These are phyloP conservation scores for Globisporangium emineosum DNA, from an alignment of 352 stramenopile species.

Conservation along the genomic window DNA sequence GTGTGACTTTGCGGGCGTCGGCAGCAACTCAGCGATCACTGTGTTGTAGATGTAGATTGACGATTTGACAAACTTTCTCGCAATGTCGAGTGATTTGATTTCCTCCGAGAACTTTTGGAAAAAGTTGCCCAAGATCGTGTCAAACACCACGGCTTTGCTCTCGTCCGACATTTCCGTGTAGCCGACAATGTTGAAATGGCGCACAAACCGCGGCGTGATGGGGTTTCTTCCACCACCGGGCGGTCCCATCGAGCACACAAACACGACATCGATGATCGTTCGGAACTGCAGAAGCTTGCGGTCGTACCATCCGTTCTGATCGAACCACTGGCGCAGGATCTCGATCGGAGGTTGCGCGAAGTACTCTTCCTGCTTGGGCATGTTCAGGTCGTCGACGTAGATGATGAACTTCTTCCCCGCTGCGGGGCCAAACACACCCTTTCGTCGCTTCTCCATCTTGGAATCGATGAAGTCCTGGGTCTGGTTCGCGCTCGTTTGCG, in stretches of 20 bases:
- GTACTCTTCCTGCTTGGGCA: constrained; percentile 93
- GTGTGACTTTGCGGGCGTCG: constrained; percentile 81
- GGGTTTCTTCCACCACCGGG: constrained; percentile 75
- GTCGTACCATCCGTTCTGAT: constrained; percentile 95
- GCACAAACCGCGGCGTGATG: constrained; percentile 76
- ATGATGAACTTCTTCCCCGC: constrained; percentile 92
- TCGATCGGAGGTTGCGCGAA: constrained; percentile 95
- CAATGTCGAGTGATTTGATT: constrained; percentile 50
- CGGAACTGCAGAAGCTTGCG: constrained; percentile 90
- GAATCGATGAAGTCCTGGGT: constrained; percentile 93
- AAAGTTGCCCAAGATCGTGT: constrained; percentile 77
- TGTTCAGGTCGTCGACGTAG: constrained; percentile 95
- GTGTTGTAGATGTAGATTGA: constrained; percentile 86
- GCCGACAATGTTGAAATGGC: constrained; percentile 85
- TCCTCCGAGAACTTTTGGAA: constrained; percentile 68
- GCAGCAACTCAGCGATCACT: constrained; percentile 72
- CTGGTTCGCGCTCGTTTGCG: constrained; percentile 91
- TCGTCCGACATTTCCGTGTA: constrained; percentile 84
- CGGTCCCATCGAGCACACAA: constrained; percentile 82
- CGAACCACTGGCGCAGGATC: constrained; percentile 93
- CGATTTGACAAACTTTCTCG: constrained; percentile 58
- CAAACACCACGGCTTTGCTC: constrained; percentile 81
- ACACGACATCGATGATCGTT: constrained; percentile 89
- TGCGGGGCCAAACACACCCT: constrained; percentile 90
- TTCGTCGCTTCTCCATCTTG: constrained; percentile 93